A percentile compares a stretch with the other conserved stretches of the same genome.
Conservation (phyloP, 495 filamentous ascomycete genomes). For the Penicillium riverlandense region DNA sequence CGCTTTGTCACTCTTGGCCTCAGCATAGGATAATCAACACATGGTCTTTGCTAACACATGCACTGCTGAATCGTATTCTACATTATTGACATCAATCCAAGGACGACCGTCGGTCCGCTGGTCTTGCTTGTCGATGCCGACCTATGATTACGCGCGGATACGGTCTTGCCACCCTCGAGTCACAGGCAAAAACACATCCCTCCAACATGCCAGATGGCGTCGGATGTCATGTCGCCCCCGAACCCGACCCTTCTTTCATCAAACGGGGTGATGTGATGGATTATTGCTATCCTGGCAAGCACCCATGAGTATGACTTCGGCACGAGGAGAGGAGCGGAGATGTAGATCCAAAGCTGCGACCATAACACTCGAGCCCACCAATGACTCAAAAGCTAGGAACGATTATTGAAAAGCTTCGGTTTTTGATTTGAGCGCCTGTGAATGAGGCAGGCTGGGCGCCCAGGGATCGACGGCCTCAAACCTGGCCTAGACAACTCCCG, state of each 20-base stretch:
- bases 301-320: not conserved
- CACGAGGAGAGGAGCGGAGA: constrained; percentile 4
- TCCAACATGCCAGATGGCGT: not conserved
- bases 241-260: not conserved
- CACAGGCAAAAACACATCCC: not conserved
- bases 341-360: constrained; percentile 7
- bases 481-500: too few species aligned
- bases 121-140: too few species aligned
- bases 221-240: not conserved
- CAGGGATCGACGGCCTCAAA: too few species aligned
- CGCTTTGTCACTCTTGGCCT: constrained; percentile 16
- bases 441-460: too few species aligned
- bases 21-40: not conserved
- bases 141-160: too few species aligned
- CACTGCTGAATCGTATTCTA: constrained; percentile 3
- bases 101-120: not conserved
- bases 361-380: constrained; percentile 2
- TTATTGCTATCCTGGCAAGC: not conserved
- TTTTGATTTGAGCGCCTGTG: not conserved
- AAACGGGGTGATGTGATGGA: not conserved
- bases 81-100: not conserved
- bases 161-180: not conserved
- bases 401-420: constrained; percentile 8
- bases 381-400: not conserved
- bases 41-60: constrained; percentile 6